Evolutionary conservation across 2,329 filamentous ascomycete genomes (phyloP), one percentile per base, ranked within the genome.

Genomic region (Penicillium griseofulvum): DNA sequence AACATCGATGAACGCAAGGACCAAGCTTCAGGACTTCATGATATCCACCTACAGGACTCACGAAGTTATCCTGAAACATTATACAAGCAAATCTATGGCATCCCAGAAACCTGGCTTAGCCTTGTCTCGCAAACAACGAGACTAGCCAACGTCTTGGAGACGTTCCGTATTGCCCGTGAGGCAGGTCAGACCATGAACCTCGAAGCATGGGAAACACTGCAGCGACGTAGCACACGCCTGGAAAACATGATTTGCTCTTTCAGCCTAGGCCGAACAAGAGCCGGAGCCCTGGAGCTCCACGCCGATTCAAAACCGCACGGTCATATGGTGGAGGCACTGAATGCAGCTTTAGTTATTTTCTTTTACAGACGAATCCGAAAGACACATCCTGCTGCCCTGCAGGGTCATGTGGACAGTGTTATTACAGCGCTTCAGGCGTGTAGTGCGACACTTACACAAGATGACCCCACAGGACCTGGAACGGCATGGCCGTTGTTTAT

Each of bases 91-190:
- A 70, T 78, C 8, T 78, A 78, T 47, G 74, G 75, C 3, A 73
- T 78, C 12, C 68, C 74, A 0, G 76, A 78, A 47, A 76, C 73
- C 14, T 78, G 75, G 74, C 66, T 78, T 2, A 76, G 73, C 33
- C 65, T 77, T 3, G 65, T 78, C 14, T 78, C 76, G 0, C 75
- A 77, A 53, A 76, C 75, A 1, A 77, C 75, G 1, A 65, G 75
- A 28, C 62, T 78, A 12, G 76, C 75, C 14, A 78, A 76, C 47
- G 65, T 71, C 5, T 58, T 71, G 52, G 68, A 71, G 33, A 65
- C 58, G 22, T 62, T 70, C 26, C 56, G 58, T 8, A 54, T 65
- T 34, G 64, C 65, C 5, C 62, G 62, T 12, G 49, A 52, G 1
- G 37, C 55, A 6, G 52, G 52, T 1, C 54, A 42, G 17, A 42